Evolutionary conservation across 2,329 filamentous ascomycete species (phyloP).

Genomic region (Cucurbitaria berberidis): DNA sequence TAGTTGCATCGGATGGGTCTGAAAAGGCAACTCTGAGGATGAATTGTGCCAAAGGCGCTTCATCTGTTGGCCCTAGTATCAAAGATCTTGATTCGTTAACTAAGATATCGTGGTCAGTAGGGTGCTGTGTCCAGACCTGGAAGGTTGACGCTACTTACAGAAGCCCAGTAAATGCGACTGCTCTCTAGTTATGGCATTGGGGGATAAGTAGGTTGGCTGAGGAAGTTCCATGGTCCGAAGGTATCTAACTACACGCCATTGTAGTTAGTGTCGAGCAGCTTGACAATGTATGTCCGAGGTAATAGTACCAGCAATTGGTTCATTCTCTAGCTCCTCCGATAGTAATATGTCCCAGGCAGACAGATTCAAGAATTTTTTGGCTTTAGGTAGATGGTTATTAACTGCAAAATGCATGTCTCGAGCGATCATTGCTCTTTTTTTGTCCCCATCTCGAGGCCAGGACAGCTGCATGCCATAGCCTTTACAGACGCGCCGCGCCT

Average conservation of each 20-base stretch:
- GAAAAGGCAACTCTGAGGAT: slow-evolving; percentile 18
- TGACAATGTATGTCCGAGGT: slow-evolving; percentile 1
- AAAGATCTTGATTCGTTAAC: slow-evolving; percentile 21
- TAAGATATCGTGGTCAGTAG: slow-evolving; percentile 9
- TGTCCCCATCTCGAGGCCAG: slow-evolving; percentile 54
- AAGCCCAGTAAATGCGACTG: slow-evolving; percentile 16
- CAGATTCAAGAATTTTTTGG: too few species aligned
- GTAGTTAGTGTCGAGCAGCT: slow-evolving; percentile 5
- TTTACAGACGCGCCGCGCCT: slow-evolving; percentile 50
- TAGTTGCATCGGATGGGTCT: slow-evolving; percentile 10
- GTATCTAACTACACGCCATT: slow-evolving; percentile 10
- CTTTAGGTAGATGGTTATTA: too few species aligned
- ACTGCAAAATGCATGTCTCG: too few species aligned
- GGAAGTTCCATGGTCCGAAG: slow-evolving; percentile 15
- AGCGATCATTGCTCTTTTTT: slow-evolving; percentile 19
- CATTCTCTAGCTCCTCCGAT: slow-evolving; percentile 9
- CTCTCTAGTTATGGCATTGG: slow-evolving; percentile 8
- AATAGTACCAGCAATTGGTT: slow-evolving; percentile 3
- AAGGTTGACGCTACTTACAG: slow-evolving; percentile 11
- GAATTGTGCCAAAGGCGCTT: slow-evolving; percentile 13
- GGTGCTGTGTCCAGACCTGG: background rate
- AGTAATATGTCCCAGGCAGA: slow-evolving; percentile 17
- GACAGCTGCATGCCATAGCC: slow-evolving; percentile 55
- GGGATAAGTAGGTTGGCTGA: slow-evolving; percentile 13
- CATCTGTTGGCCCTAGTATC: slow-evolving; percentile 18